Base-by-base conservation (phyloP, 2,329 filamentous ascomycete species). In the Pyrenophora teres region DNA sequence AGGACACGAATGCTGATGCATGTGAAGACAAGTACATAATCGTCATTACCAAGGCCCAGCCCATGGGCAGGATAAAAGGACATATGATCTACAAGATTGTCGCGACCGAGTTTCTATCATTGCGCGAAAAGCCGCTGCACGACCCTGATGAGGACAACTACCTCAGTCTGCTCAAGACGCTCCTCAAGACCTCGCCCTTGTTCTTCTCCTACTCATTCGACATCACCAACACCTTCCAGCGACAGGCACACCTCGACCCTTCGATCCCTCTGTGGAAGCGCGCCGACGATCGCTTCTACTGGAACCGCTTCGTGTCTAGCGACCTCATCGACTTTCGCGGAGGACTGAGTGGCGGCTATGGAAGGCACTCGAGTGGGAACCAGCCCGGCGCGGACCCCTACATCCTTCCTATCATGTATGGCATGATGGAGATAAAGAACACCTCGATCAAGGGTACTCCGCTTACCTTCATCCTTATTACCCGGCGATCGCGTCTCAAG, bases 181-280 rank as follows among this genome's bases (percentile, higher is more conserved):
- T 94, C 57, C 83, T 99, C 64, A 88, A 89, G 72, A 87, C 84
- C 10, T 90, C 89, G 0, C 91, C 93, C 7, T 92, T 97, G 87
- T 97, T 96, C 82, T 99, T 97, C 70, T 97, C 94, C 50, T 99
- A 99, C 79, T 93, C 92, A 7, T 85, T 96, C 73, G 94, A 99
- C 75, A 83, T 99, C 59, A 99, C 94, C 64, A 99, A 96, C 80
- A 92, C 86, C 71, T 96, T 97, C 78, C 94, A 99, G 77, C 87
- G 94, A 59, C 94, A 97, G 73, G 87, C 92, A 3, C 86, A 92
- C 62, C 80, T 85, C 59, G 86, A 96, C 71, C 77, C 79, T 49
- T 83, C 83, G 13, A 79, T 82, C 48, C 92, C 94, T 10, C 77
- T 97, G 51, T 99, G 94, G 94, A 87, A 89, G 80, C 83, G 92